Evolutionary conservation across 345 rosid species (phyloP).

Genomic region (Excoecaria cochinchinensis): DNA sequence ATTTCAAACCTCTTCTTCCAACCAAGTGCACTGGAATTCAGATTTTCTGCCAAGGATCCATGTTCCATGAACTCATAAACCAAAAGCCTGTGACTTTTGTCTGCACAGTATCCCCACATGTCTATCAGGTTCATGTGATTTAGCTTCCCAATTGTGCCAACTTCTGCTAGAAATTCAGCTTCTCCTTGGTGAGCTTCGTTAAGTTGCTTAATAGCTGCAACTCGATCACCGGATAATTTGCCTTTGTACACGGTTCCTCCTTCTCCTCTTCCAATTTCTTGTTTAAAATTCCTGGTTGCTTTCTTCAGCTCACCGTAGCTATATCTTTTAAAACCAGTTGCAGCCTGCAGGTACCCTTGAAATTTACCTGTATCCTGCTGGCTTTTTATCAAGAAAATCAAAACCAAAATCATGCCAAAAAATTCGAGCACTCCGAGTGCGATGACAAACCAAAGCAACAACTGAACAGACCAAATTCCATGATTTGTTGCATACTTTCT

Average conservation of each 20-base stretch:
- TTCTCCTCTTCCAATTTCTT: constrained; percentile 36
- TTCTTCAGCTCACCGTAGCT: constrained; percentile 25
- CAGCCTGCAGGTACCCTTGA: constrained; percentile 17
- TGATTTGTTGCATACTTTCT: neutral
- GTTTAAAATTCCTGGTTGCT: constrained; percentile 25
- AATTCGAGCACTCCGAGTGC: constrained; percentile 34
- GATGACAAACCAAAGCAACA: constrained; percentile 33
- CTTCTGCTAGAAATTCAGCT: constrained; percentile 40
- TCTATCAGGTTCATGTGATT: constrained; percentile 43
- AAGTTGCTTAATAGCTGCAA: constrained; percentile 32
- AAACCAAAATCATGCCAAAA: constrained; percentile 21
- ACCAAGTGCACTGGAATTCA: constrained; percentile 3
- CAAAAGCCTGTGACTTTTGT: constrained; percentile 30
- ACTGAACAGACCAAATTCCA: constrained; percentile 13
- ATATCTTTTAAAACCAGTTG: constrained; percentile 31
- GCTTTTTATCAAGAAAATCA: constrained; percentile 25
- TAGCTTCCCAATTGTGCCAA: constrained; percentile 38
- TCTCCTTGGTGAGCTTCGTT: constrained; percentile 32
- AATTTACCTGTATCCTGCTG: neutral
- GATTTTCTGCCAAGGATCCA: constrained; percentile 20
- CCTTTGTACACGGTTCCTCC: constrained; percentile 34
- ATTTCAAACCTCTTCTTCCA: constrained; percentile 17
- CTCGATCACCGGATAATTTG: constrained; percentile 16
- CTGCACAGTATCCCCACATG: constrained; percentile 36
- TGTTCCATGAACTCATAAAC: constrained; percentile 20